phyloP scores from a whole-genome alignment of 2,329 filamentous ascomycete genomes.

The Aspergillus uvarum region DNA sequence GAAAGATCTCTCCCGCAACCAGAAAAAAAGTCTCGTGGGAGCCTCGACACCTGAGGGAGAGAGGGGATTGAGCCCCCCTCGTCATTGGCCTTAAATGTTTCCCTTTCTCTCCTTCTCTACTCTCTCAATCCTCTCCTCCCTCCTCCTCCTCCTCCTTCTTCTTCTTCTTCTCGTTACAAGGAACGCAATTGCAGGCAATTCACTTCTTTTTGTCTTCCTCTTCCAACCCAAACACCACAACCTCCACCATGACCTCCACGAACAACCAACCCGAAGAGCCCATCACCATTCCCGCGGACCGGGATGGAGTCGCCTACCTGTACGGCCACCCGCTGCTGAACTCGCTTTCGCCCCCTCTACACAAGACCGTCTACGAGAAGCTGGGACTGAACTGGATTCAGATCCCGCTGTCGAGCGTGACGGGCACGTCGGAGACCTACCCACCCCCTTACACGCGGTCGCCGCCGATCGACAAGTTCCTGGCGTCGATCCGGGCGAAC shows the following conservation, averaged over 20 bases:
- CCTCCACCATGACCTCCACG: constrained; percentile 25
- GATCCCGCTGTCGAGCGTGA: constrained; percentile 44
- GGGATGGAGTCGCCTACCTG: constrained; percentile 55
- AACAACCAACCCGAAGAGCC: constrained; percentile 28
- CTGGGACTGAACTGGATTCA: constrained; percentile 55
- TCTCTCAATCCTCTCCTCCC: background rate
- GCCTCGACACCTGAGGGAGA: background rate
- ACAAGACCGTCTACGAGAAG: constrained; percentile 55
- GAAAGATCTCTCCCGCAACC: constrained; percentile 15
- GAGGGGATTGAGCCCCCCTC: background rate
- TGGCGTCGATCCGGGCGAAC: constrained; percentile 37
- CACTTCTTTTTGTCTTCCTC: background rate
- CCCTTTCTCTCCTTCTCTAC: background rate
- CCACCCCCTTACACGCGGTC: constrained; percentile 37
- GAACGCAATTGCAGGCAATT: too few species aligned
- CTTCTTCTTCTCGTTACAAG: background rate
- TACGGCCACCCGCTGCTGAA: constrained; percentile 59
- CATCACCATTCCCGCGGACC: constrained; percentile 33
- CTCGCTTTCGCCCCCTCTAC: constrained; percentile 56
- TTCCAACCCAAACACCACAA: background rate
- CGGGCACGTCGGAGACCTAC: constrained; percentile 30
- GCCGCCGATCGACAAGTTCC: constrained; percentile 36
- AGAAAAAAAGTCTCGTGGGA: background rate
- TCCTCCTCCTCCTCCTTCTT: too few species aligned
- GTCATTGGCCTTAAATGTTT: background rate